Evolutionary conservation across 108 stramenopile species (phyloP).

Genomic region (Aurantiochytrium sp.): DNA sequence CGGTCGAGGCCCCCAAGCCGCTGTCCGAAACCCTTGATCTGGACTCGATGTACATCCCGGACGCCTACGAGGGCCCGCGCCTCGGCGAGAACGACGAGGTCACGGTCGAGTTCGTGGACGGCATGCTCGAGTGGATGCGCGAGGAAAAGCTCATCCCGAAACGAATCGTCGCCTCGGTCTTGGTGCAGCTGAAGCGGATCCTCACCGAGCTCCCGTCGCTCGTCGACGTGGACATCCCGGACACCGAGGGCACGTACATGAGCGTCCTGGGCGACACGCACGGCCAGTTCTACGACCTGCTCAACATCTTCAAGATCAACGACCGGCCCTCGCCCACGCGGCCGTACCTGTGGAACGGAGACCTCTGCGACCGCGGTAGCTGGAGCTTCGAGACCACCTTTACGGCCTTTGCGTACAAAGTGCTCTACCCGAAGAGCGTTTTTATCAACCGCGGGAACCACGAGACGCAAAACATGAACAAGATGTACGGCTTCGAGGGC

Average conservation of each 20-base stretch:
- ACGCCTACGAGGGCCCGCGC: slow-evolving; percentile 80
- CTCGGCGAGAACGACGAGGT: slow-evolving; percentile 54
- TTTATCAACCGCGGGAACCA: slow-evolving; percentile 86
- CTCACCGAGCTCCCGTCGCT: slow-evolving; percentile 64
- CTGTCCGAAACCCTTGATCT: slow-evolving; percentile 62
- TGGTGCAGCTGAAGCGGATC: slow-evolving; percentile 64
- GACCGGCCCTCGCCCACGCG: slow-evolving; percentile 73
- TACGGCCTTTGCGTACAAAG: slow-evolving; percentile 80
- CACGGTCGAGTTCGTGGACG: slow-evolving; percentile 75
- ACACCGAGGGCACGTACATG: slow-evolving; percentile 11
- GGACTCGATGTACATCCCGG: slow-evolving; percentile 59
- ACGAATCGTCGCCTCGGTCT: slow-evolving; percentile 74
- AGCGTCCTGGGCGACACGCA: slow-evolving; percentile 92
- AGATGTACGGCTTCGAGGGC: slow-evolving; percentile 97
- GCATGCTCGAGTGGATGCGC: slow-evolving; percentile 74
- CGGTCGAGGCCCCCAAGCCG: slow-evolving; percentile 64
- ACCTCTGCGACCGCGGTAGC: slow-evolving; percentile 94
- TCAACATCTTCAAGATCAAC: slow-evolving; percentile 92
- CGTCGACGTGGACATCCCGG: slow-evolving; percentile 68
- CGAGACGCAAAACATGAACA: slow-evolving; percentile 98
- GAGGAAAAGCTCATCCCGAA: slow-evolving; percentile 88
- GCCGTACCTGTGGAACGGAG: slow-evolving; percentile 97
- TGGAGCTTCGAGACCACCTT: slow-evolving; percentile 90
- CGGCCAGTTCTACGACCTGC: slow-evolving; percentile 97
- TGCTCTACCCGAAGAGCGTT: slow-evolving; percentile 73